Evolutionary conservation across 176 grass and related monocot species (phyloP), one percentile per base, ranked within the genome.

Genomic region (Paspalum notatum): DNA sequence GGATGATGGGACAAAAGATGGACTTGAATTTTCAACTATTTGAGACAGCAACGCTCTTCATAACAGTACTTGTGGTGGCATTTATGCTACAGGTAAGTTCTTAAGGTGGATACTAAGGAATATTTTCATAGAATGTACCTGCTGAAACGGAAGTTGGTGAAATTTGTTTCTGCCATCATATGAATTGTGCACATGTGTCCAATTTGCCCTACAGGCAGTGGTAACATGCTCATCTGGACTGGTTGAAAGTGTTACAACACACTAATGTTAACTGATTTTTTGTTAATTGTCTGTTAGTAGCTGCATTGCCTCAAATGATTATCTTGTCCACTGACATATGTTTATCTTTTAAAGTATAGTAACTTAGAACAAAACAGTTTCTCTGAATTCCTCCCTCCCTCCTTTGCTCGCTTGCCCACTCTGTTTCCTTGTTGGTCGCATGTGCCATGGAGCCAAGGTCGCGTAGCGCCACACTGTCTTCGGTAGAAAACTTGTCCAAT

Each of bases 21-120:
- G 90, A 94, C 77, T 90, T 98, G 88, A 94, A 98, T 91, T 98
- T 98, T 66, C 95, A 98, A 76, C 83, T 98, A 68, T 98, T 98
- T 71, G 92, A 98, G 83, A 98, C 95, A 49, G 85, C 92, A 74
- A 89, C 87, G 46, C 95, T 94, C 51, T 98, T 98, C 84, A 94
- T 98, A 85, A 98, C 95, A 50, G 90, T 98, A 22, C 71, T 98
- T 5, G 95, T 98, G 46, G 95, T 98, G 17, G 95, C 95, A 77
- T 98, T 98, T 76, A 92, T 98, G 95, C 80, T 98, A 40, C 95
- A 98, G 95, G 95, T 94, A 72, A 2, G 77, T 83, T 80, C 7
- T 79, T 69, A 87, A 65, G n/a, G 12, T 74, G 21, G 44, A 52
- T 64, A 78, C 5, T 38, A 78, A 21, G 47, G 83, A 75, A 42